Conservation (phyloP, 331 rosid species). For the Quercus lobata region DNA sequence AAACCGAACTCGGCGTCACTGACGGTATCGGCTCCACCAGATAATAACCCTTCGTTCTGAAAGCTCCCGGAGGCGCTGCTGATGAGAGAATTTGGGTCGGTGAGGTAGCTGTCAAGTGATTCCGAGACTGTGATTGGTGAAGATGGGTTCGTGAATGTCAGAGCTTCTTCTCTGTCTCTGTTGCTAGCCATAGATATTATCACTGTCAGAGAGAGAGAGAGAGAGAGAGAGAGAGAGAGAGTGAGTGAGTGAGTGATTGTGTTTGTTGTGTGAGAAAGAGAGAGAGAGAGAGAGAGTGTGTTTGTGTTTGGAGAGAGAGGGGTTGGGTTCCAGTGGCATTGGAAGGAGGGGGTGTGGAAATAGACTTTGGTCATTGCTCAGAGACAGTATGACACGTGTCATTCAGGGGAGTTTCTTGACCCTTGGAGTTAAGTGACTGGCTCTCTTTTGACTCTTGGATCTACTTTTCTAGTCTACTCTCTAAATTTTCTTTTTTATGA, state of each 20-base stretch:
- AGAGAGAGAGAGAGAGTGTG: background rate
- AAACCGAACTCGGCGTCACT: constrained; percentile 72
- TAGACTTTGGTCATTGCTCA: constrained; percentile 3
- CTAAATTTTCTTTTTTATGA: too few relatives aligned
- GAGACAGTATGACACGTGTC: constrained; percentile 26
- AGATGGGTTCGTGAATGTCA: constrained; percentile 57
- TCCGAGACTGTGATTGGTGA: constrained; percentile 75
- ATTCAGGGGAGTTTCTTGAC: background rate
- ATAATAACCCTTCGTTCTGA: constrained; percentile 66
- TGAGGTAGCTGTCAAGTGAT: constrained; percentile 58
- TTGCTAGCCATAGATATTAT: constrained; percentile 35
- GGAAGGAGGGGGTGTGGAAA: background rate
- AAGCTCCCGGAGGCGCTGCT: constrained; percentile 83
- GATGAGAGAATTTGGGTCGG: constrained; percentile 53
- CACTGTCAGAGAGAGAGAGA: background rate
- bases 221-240: background rate
- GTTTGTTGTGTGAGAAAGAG: background rate
- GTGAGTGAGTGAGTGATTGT: background rate
- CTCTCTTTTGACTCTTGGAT: background rate
- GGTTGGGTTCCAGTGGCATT: constrained; percentile 19
- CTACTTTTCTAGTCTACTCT: background rate
- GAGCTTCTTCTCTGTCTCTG: constrained; percentile 57
- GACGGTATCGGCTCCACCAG: background rate
- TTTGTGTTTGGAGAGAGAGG: background rate
- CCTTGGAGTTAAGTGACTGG: too few relatives aligned